Conservation (phyloP, 2,329 filamentous ascomycete genomes). For the Phaeosphaeria sp. region DNA sequence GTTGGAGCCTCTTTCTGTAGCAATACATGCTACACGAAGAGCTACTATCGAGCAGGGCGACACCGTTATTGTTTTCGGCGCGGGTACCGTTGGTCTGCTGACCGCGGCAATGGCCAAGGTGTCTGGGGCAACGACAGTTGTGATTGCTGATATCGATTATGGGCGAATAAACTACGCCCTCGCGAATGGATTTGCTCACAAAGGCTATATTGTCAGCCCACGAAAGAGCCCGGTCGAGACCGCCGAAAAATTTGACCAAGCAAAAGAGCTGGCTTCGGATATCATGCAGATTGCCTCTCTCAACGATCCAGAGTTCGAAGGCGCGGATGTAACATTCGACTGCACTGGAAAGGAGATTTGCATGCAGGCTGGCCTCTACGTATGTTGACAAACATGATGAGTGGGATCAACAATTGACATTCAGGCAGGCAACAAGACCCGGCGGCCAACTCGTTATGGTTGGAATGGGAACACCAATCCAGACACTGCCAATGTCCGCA, state of each 20-base stretch:
- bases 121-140: conserved; percentile 49
- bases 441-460: conserved; percentile 62
- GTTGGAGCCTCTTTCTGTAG: conserved; percentile 74
- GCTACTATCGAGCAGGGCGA: conserved; percentile 75
- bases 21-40: conserved; percentile 82
- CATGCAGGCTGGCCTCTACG: conserved; percentile 51
- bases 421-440: conserved; percentile 49
- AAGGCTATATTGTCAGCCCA: conserved; percentile 43
- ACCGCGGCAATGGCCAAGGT: conserved; percentile 50
- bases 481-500: conserved; percentile 61
- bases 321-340: conserved; percentile 50
- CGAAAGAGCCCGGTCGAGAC: conserved; percentile 32
- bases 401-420: conserved; percentile 13
- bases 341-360: conserved; percentile 53
- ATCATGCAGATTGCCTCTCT: conserved; percentile 46
- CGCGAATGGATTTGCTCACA: conserved; percentile 47
- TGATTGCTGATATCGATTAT: conserved; percentile 50
- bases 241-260: conserved; percentile 40
- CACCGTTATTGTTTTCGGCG: conserved; percentile 82
- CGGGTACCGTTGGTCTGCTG: conserved; percentile 66
- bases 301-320: conserved; percentile 47
- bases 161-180: conserved; percentile 50
- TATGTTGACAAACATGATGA: conserved; percentile 27
- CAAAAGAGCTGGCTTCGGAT: conserved; percentile 45
- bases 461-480: conserved; percentile 63